Conservation (phyloP, 2,329 filamentous ascomycete genomes). For the Torrubiella hemipterigena region DNA sequence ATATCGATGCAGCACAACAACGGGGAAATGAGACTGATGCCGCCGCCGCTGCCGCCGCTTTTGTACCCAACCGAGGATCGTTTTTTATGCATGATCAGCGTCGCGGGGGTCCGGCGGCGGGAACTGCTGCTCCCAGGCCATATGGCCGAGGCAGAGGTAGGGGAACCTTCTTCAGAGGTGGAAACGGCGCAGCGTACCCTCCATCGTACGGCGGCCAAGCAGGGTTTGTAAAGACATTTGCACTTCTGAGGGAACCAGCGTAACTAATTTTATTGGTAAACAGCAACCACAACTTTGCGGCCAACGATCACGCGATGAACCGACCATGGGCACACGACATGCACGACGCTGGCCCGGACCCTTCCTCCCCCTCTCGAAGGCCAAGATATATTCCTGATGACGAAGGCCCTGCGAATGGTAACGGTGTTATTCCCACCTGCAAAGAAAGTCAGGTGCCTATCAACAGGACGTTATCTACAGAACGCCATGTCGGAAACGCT, state of each 20-base stretch:
- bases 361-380: constrained; percentile 23
- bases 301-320: constrained; percentile 56
- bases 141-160: constrained; percentile 35
- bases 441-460: constrained; percentile 51
- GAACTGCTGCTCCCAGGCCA: no score
- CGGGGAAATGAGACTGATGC: no score
- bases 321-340: constrained; percentile 89
- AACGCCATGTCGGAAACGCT: constrained; percentile 71
- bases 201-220: no score
- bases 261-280: no score
- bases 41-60: constrained; percentile 77
- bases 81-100: constrained; percentile 99
- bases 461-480: constrained; percentile 70
- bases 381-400: constrained; percentile 29
- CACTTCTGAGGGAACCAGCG: no score
- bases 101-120: no score
- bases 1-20: no score
- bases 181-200: no score
- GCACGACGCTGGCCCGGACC: constrained; percentile 58
- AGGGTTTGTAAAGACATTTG: no score
- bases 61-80: constrained; percentile 84
- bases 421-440: constrained; percentile 42
- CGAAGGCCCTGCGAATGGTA: constrained; percentile 42
- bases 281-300: no score
- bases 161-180: no score